Percentiles rank a stretch among this genome's conserved stretches.
phyloP scores from a whole-genome alignment of 108 stramenopile genomes.

The Skeletonema potamos region DNA sequence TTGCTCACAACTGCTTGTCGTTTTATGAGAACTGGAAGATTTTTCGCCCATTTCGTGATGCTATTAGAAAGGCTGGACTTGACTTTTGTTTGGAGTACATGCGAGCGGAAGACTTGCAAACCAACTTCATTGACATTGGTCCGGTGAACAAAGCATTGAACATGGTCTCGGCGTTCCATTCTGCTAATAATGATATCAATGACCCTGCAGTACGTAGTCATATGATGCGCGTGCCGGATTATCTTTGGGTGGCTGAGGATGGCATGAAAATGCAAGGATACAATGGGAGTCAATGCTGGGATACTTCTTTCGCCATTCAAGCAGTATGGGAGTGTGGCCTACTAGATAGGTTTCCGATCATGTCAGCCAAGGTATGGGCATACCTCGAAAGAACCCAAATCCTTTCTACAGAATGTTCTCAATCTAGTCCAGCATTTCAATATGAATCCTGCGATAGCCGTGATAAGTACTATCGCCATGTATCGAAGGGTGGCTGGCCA shows the following conservation, averaged over 20 bases:
- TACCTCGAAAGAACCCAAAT: conserved; percentile 89
- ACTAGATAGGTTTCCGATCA: conserved; percentile 75
- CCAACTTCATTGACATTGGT: conserved; percentile 95
- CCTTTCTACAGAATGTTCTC: conserved; percentile 74
- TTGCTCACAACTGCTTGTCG: conserved; percentile 78
- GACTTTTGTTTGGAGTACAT: conserved; percentile 86
- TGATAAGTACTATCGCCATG: conserved; percentile 89
- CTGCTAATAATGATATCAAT: conserved; percentile 55
- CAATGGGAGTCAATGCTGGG: conserved; percentile 98
- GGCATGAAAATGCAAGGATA: conserved; percentile 99
- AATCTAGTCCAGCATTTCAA: conserved; percentile 70
- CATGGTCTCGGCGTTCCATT: conserved; percentile 84
- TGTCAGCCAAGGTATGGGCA: conserved; percentile 66
- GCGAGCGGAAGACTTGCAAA: conserved; percentile 95
- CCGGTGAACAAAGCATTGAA: conserved; percentile 98
- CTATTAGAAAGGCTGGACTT: conserved; percentile 67
- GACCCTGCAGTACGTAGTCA: conserved; percentile 73
- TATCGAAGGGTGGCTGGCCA: conserved; percentile 98
- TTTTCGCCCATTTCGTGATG: conserved; percentile 68
- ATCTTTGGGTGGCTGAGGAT: conserved; percentile 99
- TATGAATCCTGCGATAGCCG: conserved; percentile 79
- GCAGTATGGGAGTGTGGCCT: conserved; percentile 86
- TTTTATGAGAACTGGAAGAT: conserved; percentile 81
- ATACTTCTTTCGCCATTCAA: conserved; percentile 95
- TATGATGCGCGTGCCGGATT: conserved; percentile 90